Percentiles rank a stretch among this genome's conserved stretches.
Conservation (phyloP, 2,329 filamentous ascomycete species). For the Calonectria hongkongensis region DNA sequence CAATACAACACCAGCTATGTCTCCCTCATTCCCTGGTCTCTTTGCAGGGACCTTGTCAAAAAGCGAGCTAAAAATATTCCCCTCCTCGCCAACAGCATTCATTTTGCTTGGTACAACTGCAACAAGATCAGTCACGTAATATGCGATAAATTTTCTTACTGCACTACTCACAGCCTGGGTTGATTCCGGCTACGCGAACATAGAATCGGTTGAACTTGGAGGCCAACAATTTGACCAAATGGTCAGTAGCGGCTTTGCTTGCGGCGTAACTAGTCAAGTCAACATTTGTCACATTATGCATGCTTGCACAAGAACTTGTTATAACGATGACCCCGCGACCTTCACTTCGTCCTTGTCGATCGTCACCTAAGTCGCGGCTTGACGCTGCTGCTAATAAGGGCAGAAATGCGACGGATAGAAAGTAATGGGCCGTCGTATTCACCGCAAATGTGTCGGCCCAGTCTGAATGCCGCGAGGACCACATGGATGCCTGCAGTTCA, state of each 20-base stretch:
- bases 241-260: constrained; percentile 72
- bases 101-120: constrained; percentile 60
- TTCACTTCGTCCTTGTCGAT: constrained; percentile 56
- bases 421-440: constrained; percentile 71
- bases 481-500: constrained; percentile 67
- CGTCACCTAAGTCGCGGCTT: constrained; percentile 55
- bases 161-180: constrained; percentile 57
- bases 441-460: constrained; percentile 68
- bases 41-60: constrained; percentile 59
- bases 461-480: constrained; percentile 64
- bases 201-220: constrained; percentile 65
- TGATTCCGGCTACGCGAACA: constrained; percentile 58
- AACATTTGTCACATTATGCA: constrained; percentile 72
- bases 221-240: constrained; percentile 69
- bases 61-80: constrained; percentile 57
- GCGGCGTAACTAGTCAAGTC: constrained; percentile 71
- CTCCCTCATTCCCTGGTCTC: constrained; percentile 55
- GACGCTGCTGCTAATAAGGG: constrained; percentile 65
- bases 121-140: not conserved
- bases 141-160: too few species aligned
- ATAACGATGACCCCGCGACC: constrained; percentile 68
- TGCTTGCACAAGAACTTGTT: constrained; percentile 71
- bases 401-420: constrained; percentile 67
- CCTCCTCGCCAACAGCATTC: constrained; percentile 58
- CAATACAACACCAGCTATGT: constrained; percentile 56